Conservation (phyloP, 2,329 filamentous ascomycete species). For the Alternaria arborescens region DNA sequence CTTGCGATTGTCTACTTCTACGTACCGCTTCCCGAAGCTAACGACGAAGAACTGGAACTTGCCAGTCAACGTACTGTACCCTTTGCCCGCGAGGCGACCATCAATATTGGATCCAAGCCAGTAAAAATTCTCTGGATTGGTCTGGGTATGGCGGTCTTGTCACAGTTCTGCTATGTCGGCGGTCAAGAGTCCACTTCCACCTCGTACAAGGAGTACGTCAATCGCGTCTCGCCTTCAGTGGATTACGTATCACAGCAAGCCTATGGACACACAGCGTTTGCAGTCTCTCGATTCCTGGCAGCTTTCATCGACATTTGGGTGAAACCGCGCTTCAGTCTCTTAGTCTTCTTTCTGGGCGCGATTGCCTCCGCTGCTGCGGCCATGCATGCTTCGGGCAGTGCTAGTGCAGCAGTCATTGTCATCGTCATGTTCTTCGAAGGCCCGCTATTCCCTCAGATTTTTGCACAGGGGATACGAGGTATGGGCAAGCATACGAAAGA, state of each 20-base stretch:
- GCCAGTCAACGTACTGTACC: slow-evolving; percentile 56
- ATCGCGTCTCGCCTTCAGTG: slow-evolving; percentile 48
- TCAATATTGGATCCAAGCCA: slow-evolving; percentile 49
- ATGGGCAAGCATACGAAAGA: slow-evolving; percentile 67
- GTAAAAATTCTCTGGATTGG: slow-evolving; percentile 65
- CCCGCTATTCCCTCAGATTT: slow-evolving; percentile 67
- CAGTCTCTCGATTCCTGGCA: slow-evolving; percentile 65
- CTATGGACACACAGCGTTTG: slow-evolving; percentile 66
- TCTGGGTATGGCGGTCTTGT: slow-evolving; percentile 62
- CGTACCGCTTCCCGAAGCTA: slow-evolving; percentile 68
- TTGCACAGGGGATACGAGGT: slow-evolving; percentile 65
- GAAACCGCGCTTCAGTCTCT: slow-evolving; percentile 66
- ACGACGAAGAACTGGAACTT: slow-evolving; percentile 66
- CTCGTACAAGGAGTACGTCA: slow-evolving; percentile 57
- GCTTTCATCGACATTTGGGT: slow-evolving; percentile 63
- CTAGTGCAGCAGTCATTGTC: slow-evolving; percentile 58
- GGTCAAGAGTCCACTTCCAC: slow-evolving; percentile 66
- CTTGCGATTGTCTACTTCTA: slow-evolving; percentile 69
- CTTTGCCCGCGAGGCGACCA: slow-evolving; percentile 51
- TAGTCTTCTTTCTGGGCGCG: slow-evolving; percentile 62
- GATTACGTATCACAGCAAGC: slow-evolving; percentile 57
- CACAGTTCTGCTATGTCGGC: slow-evolving; percentile 68
- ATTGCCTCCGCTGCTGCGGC: slow-evolving; percentile 62
- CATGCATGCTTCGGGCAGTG: slow-evolving; percentile 55
- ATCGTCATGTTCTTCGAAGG: slow-evolving; percentile 68